Percentiles rank a stretch among this genome's conserved stretches.
phyloP scores from a whole-genome alignment of 345 rosid genomes.

The Salix purpurea region DNA sequence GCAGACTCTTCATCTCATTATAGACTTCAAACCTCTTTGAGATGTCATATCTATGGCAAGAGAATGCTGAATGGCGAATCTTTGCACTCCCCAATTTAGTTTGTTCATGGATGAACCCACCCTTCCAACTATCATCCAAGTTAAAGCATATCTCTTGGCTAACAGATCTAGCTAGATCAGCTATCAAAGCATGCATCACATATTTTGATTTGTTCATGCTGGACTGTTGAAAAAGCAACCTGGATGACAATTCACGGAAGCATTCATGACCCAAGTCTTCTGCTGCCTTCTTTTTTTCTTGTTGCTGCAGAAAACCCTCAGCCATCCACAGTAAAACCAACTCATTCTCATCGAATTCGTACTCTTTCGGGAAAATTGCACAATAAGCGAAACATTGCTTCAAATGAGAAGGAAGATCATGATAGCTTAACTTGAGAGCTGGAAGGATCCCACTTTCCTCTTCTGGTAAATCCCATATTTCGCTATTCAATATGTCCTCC shows the following conservation, averaged over 20 bases:
- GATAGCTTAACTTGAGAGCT: conserved; percentile 19
- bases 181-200: no score
- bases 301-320: not conserved
- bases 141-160: no score
- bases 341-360: conserved; percentile 2
- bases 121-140: no score
- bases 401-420: conserved; percentile 16
- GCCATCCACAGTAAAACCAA: not conserved
- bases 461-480: conserved; percentile 25
- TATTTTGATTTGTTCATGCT: not conserved
- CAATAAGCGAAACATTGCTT: conserved; percentile 23
- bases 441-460: conserved; percentile 11
- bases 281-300: not conserved
- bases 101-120: no score
- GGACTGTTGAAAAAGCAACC: not conserved
- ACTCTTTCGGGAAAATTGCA: conserved; percentile 20
- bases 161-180: no score
- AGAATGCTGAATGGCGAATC: no score
- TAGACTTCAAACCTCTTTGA: no score
- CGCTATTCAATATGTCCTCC: conserved; percentile 11
- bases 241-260: not conserved
- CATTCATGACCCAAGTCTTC: not conserved
- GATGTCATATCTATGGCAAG: no score
- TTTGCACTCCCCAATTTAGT: no score
- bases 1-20: no score